Percentiles rank a stretch among this genome's conserved stretches.
phyloP scores from a whole-genome alignment of 139 green algal genomes.

The Trebouxia sp. region DNA sequence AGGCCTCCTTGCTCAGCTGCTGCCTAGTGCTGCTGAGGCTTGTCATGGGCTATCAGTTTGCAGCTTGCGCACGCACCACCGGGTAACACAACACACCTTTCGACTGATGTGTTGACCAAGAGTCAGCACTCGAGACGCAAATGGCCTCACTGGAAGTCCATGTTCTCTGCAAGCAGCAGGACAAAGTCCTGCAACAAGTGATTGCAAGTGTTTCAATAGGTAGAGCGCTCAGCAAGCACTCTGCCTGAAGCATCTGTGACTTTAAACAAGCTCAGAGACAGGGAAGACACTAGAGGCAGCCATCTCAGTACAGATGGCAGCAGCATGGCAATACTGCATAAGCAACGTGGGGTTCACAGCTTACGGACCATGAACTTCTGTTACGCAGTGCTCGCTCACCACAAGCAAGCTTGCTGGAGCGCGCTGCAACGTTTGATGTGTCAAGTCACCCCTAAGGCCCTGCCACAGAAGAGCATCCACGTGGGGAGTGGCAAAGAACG shows the following conservation, averaged over 20 bases:
- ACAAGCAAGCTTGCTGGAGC: too few species aligned
- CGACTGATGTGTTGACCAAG: not conserved
- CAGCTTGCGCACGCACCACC: not conserved
- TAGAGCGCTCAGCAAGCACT: constrained; percentile 16
- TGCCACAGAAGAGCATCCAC: too few species aligned
- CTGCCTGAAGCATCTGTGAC: not conserved
- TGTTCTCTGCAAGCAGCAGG: not conserved
- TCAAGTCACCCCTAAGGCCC: too few species aligned
- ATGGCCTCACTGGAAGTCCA: not conserved
- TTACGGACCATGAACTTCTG: not conserved
- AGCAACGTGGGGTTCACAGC: not conserved
- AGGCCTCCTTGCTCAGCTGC: not conserved
- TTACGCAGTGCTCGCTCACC: not conserved
- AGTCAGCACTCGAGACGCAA: not conserved
- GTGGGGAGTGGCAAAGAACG: too few species aligned
- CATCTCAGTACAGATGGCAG: not conserved
- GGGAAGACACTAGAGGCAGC: not conserved
- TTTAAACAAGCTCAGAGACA: not conserved
- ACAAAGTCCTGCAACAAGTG: constrained; percentile 21
- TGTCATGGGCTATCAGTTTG: not conserved
- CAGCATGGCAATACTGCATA: constrained; percentile 12
- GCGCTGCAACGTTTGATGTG: too few species aligned
- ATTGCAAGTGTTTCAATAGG: not conserved
- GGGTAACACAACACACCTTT: not conserved
- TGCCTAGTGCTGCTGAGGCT: not conserved